Conservation (phyloP, 192 early-diverging fungal species). For the Gonapodya prolifera region DNA sequence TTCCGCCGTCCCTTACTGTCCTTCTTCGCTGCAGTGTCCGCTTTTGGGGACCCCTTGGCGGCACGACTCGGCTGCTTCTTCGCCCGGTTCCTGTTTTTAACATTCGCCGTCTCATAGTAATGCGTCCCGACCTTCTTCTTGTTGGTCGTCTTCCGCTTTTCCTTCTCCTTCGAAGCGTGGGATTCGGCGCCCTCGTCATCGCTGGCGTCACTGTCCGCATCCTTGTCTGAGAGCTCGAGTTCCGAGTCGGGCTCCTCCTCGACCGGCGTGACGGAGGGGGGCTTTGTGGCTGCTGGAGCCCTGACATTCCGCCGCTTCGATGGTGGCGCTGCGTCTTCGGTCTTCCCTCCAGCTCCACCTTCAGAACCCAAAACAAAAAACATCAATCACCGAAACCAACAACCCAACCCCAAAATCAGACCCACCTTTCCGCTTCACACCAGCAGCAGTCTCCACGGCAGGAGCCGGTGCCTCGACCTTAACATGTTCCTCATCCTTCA, state of each 20-base stretch:
- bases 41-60: too few relatives aligned
- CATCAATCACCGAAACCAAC: too few relatives aligned
- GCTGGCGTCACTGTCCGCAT: background rate
- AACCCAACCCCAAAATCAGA: background rate
- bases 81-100: slow-evolving; percentile 88
- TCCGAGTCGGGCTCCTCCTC: background rate
- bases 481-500: background rate
- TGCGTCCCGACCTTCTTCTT: slow-evolving; percentile 80
- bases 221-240: background rate
- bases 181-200: slow-evolving; percentile 3
- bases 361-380: too few relatives aligned
- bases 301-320: background rate
- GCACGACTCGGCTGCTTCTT: slow-evolving; percentile 19
- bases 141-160: slow-evolving; percentile 77
- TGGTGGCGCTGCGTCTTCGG: background rate
- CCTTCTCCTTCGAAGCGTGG: slow-evolving; percentile 15
- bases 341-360: too few relatives aligned
- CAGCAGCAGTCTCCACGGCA: background rate
- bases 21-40: too few relatives aligned
- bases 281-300: background rate
- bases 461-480: background rate
- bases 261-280: background rate
- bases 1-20: too few relatives aligned
- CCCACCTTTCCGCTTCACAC: background rate
- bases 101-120: slow-evolving; percentile 85